Conservation (phyloP, 176 grass and related monocot species). For the Zoysia pacifica region DNA sequence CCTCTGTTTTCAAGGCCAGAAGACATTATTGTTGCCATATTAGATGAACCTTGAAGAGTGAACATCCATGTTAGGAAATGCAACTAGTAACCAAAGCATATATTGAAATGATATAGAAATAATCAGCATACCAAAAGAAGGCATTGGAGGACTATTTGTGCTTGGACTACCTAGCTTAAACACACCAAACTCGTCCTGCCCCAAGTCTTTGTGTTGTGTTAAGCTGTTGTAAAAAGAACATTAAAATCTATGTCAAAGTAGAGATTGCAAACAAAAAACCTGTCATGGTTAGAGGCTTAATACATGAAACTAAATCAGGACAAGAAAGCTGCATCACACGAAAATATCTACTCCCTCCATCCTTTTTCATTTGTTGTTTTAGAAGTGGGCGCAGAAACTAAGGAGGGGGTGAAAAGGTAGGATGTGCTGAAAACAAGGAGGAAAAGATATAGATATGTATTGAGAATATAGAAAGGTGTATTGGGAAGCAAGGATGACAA, state of each 20-base stretch:
- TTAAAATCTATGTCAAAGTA: slow-evolving; percentile 25
- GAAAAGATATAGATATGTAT: too few relatives aligned
- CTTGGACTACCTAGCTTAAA: slow-evolving; percentile 61
- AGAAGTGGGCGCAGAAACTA: too few relatives aligned
- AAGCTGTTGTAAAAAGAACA: slow-evolving; percentile 51
- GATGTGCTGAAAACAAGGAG: too few relatives aligned
- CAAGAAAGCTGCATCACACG: not conserved
- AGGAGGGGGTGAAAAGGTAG: too few relatives aligned
- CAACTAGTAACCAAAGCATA: slow-evolving; percentile 23
- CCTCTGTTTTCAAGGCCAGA: slow-evolving; percentile 65
- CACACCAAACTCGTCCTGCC: slow-evolving; percentile 59
- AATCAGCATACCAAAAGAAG: slow-evolving; percentile 60
- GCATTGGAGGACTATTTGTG: slow-evolving; percentile 61
- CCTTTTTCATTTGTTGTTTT: too few relatives aligned
- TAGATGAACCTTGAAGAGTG: slow-evolving; percentile 40
- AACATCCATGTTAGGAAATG: slow-evolving; percentile 29
- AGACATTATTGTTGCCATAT: slow-evolving; percentile 41
- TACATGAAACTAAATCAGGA: not conserved
- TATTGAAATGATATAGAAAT: slow-evolving; percentile 2
- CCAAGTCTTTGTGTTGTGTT: slow-evolving; percentile 60
- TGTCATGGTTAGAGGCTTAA: not conserved
- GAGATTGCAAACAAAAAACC: not conserved
- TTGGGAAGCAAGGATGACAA: too few relatives aligned
- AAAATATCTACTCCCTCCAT: too few relatives aligned
- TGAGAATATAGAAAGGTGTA: too few relatives aligned